These are phyloP conservation scores for Alternaria incomplexa DNA, from an alignment of 2,329 filamentous ascomycete genomes.

Conservation along the genomic window DNA sequence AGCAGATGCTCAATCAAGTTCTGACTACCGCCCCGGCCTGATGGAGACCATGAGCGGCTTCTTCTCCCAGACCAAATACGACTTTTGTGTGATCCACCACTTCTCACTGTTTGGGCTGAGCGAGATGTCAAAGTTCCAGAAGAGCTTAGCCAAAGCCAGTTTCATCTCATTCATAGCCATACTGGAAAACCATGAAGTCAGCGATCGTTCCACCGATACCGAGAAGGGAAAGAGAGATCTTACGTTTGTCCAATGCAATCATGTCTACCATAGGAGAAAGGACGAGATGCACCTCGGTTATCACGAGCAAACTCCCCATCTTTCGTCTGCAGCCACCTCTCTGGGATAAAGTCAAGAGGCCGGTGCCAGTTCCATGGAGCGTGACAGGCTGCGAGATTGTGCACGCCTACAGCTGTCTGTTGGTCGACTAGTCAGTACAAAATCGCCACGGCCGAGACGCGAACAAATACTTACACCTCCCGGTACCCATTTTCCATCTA, in stretches of 20 bases:
- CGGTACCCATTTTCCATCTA: slow-evolving; percentile 3
- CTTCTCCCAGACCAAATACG: slow-evolving; percentile 4
- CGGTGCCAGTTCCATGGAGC: slow-evolving; percentile 3
- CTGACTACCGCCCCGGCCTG: neutral
- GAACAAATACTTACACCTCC: neutral
- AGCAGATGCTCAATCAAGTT: neutral
- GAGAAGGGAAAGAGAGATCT: neutral
- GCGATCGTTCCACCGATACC: neutral
- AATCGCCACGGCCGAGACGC: neutral
- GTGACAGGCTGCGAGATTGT: slow-evolving; percentile 2
- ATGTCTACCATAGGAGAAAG: slow-evolving; percentile 5
- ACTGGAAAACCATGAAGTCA: neutral
- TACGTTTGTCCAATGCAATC: slow-evolving; percentile 5
- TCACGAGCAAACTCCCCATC: neutral
- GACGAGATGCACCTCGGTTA: slow-evolving; percentile 2
- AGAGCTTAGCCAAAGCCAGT: slow-evolving; percentile 1
- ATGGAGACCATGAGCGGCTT: slow-evolving; percentile 1
- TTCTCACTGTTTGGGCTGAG: neutral
- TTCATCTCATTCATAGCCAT: slow-evolving; percentile 5
- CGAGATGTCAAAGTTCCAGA: slow-evolving; percentile 2
- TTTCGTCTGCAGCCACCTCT: slow-evolving; percentile 7
- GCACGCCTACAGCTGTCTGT: slow-evolving; percentile 2
- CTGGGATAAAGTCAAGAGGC: slow-evolving; percentile 3
- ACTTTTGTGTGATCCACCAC: slow-evolving; percentile 4
- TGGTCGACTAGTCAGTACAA: neutral